These are phyloP conservation scores for Cytospora chrysosperma DNA, from an alignment of 2,329 filamentous ascomycete species.

Conservation along the genomic window DNA sequence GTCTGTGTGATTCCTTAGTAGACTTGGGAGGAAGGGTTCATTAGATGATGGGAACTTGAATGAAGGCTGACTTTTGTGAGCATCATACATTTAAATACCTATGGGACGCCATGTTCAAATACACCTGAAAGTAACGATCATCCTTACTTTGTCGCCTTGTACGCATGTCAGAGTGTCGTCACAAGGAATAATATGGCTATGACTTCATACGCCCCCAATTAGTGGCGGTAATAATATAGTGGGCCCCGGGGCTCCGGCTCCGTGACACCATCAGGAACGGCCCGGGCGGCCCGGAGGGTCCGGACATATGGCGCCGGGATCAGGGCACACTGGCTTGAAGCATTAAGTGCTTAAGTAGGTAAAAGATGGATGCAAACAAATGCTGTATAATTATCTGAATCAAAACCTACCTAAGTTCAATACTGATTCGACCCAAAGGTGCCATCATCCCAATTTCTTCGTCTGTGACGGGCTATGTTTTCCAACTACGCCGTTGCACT, in stretches of 20 bases:
- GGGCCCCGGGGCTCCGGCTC: neutral
- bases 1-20: neutral
- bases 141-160: neutral
- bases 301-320: neutral
- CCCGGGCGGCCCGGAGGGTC: too few relatives aligned
- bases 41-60: neutral
- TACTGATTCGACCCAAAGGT: too few relatives aligned
- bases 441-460: too few relatives aligned
- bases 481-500: too few relatives aligned
- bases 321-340: neutral
- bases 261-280: neutral
- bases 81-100: neutral
- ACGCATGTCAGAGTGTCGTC: conserved; percentile 16
- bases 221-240: conserved; percentile 3
- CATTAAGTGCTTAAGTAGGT: too few relatives aligned
- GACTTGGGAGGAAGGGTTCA: neutral
- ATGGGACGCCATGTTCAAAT: neutral
- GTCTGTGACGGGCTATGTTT: too few relatives aligned
- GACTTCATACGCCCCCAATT: conserved; percentile 12
- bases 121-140: neutral
- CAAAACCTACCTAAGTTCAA: too few relatives aligned
- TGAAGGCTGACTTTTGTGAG: neutral
- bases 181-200: neutral
- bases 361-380: too few relatives aligned
- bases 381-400: too few relatives aligned